These are phyloP conservation scores for Blastobotrys mokoenaii DNA, from an alignment of 805 yeast species.

Conservation along the genomic window DNA sequence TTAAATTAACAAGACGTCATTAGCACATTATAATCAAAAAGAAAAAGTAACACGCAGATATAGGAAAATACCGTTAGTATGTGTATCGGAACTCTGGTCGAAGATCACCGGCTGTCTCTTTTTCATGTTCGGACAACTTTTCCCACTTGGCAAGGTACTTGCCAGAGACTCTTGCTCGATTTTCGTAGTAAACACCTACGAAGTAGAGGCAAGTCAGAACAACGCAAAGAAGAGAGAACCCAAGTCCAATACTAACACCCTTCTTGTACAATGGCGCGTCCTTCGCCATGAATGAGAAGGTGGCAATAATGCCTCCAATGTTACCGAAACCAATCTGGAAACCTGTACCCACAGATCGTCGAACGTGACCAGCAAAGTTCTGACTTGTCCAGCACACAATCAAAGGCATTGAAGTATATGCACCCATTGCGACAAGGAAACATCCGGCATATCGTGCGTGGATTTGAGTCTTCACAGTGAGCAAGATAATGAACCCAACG, in stretches of 20 bases:
- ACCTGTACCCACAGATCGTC: constrained; percentile 52
- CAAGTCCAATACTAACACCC: constrained; percentile 47
- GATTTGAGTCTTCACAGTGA: constrained; percentile 30
- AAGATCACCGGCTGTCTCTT: constrained; percentile 25
- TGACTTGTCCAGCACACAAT: constrained; percentile 58
- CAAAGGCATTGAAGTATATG: constrained; percentile 61
- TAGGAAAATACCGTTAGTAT: constrained; percentile 15
- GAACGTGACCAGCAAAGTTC: constrained; percentile 54
- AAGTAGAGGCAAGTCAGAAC: constrained; percentile 30
- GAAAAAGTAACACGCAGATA: not conserved
- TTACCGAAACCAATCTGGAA: constrained; percentile 66
- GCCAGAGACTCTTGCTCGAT: constrained; percentile 21
- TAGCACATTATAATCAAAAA: not conserved
- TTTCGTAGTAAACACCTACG: constrained; percentile 24
- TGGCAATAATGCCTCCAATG: constrained; percentile 61
- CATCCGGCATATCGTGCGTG: constrained; percentile 54
- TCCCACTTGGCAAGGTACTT: constrained; percentile 21
- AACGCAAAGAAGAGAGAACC: constrained; percentile 38
- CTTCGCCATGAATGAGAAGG: constrained; percentile 43
- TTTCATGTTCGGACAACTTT: constrained; percentile 14
- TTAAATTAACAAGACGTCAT: too few relatives aligned
- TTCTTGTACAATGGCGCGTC: constrained; percentile 54
- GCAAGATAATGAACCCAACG: constrained; percentile 48
- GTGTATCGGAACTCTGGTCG: constrained; percentile 26
- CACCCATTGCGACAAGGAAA: constrained; percentile 50